Conservation (phyloP, 1,284 basidiomycete species). For the Trametes pubescens region DNA sequence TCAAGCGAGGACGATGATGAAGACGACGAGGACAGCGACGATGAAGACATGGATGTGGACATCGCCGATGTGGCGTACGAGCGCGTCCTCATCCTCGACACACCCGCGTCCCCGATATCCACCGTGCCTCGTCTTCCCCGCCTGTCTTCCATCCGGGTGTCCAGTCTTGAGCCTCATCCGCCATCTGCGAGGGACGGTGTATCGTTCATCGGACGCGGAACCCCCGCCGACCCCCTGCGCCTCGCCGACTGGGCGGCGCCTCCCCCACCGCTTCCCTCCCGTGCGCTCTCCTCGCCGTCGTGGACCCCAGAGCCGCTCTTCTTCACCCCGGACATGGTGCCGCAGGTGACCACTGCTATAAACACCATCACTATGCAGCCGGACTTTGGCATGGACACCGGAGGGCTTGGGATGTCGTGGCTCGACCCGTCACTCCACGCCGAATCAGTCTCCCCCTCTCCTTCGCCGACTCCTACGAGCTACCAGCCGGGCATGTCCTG, state of each 20-base stretch:
- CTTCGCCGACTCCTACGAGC: slow-evolving; percentile 8
- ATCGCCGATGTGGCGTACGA: slow-evolving; percentile 22
- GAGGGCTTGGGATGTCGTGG: slow-evolving; percentile 24
- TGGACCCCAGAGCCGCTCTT: slow-evolving; percentile 15
- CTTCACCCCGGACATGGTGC: slow-evolving; percentile 17
- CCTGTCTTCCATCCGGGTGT: slow-evolving; percentile 27
- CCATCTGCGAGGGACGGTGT: slow-evolving; percentile 23
- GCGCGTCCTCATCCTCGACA: slow-evolving; percentile 13
- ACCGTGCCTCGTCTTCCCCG: slow-evolving; percentile 19
- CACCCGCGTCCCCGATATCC: not conserved
- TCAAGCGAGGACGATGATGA: slow-evolving; percentile 8
- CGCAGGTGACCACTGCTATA: not conserved
- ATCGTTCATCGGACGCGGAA: slow-evolving; percentile 37
- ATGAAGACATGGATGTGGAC: slow-evolving; percentile 22
- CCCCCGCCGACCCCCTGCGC: slow-evolving; percentile 34
- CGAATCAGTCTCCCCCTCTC: slow-evolving; percentile 18
- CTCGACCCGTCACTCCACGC: slow-evolving; percentile 28
- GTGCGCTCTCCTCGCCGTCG: not conserved
- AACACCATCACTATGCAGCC: not conserved
- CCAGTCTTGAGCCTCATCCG: slow-evolving; percentile 25
- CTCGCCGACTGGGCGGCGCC: slow-evolving; percentile 33
- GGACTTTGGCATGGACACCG: not conserved
- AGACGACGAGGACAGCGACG: slow-evolving; percentile 21
- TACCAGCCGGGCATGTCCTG: not conserved
- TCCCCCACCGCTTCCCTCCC: not conserved